Evolutionary conservation across 2,329 filamentous ascomycete genomes (phyloP), one percentile per base, ranked within the genome.

Genomic region (Juglanconis oblonga): DNA sequence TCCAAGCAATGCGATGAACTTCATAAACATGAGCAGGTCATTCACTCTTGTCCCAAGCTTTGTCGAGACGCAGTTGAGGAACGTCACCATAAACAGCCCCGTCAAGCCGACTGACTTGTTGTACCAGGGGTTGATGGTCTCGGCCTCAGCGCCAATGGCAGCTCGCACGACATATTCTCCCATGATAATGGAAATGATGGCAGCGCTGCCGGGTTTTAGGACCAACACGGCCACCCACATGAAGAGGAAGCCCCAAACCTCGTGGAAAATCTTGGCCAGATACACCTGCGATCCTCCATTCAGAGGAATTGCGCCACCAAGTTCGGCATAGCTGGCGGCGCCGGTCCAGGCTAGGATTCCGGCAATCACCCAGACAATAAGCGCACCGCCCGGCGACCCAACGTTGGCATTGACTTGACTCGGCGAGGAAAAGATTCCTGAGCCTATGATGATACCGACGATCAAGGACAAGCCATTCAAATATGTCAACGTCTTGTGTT

Each of bases 131-230:
- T 86, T 95, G 58, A 92, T 83, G 31, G 87, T 86, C 68, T 90
- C 87, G 2, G 90, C 90, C 60, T 97, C 91, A n/a, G 92, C 87
- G 8, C 93, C 93, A 61, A 96, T 88, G 48, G 90, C 83, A 13
- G 92, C 93, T 51, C 92, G 84, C 56, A 97, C 91, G n/a, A 97
- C 79, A 71, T 99, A 99, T 76, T 99, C 95, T 48, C 95, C 95
- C 80, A 98, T 97, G 69, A 99, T 97, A 67, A 99, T 97, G 65
- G 94, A 85, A 65, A 99, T 92, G 71, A 99, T 99, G 63, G 95
- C 95, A 9, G 92, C 88, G 44, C 91, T 90, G 2, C 95, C 95
- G 0, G 95, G 95, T 76, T 97, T 98, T 63, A 99, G 79, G 11
- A 99, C 95, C 62, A 95, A 84, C 14, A 98, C 92, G 0, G 95